Evolutionary conservation across 805 yeast genomes (phyloP).

Genomic region (Pichia gijzeniarum): DNA sequence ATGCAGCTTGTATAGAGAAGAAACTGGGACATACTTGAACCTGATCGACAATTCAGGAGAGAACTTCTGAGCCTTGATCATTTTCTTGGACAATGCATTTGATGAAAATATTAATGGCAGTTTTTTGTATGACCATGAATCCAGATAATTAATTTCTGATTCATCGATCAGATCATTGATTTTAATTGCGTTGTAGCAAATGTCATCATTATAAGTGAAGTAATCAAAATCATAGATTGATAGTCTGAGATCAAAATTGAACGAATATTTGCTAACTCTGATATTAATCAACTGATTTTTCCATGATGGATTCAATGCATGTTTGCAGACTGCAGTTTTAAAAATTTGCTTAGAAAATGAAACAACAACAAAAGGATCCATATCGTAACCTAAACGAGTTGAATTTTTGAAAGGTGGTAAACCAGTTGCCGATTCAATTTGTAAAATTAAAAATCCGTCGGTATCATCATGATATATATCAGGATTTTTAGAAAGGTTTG

Average conservation of each 20-base stretch:
- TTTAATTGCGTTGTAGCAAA: constrained; percentile 59
- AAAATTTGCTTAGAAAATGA: constrained; percentile 85
- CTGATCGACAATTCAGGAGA: constrained; percentile 12
- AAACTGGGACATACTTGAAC: constrained; percentile 12
- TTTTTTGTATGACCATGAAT: constrained; percentile 13
- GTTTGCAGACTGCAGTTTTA: constrained; percentile 79
- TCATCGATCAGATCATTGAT: constrained; percentile 33
- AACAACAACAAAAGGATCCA: constrained; percentile 94
- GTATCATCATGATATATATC: constrained; percentile 11
- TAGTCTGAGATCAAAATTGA: constrained; percentile 58
- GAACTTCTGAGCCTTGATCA: neutral
- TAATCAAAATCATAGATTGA: constrained; percentile 80
- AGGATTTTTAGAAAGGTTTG: constrained; percentile 1
- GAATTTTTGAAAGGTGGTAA: constrained; percentile 73
- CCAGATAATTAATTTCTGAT: neutral
- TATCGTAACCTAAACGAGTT: constrained; percentile 74
- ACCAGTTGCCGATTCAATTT: constrained; percentile 65
- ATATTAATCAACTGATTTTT: constrained; percentile 68
- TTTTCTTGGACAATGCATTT: constrained; percentile 10
- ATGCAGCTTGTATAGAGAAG: neutral
- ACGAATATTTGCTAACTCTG: constrained; percentile 64
- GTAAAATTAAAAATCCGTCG: constrained; percentile 70
- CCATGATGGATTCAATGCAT: constrained; percentile 75
- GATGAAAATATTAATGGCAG: constrained; percentile 8
- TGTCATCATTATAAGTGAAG: constrained; percentile 75